Evolutionary conservation across 2,329 filamentous ascomycete species (phyloP).

Genomic region (Diaporthe sp.): DNA sequence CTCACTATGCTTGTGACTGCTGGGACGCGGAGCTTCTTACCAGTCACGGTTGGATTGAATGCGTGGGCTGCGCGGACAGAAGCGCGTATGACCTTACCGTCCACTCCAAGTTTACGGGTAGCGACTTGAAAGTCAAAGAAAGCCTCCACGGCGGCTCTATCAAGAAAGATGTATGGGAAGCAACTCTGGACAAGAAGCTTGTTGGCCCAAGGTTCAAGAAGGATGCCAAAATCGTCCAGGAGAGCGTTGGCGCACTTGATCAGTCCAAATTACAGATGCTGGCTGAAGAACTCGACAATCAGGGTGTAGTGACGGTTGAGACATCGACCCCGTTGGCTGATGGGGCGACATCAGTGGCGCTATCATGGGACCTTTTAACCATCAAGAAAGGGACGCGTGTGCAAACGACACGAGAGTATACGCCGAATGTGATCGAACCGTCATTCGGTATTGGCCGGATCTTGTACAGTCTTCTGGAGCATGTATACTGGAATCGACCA

Average conservation of each 20-base stretch:
- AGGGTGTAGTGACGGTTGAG: conserved; percentile 82
- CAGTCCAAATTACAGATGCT: conserved; percentile 84
- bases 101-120: conserved; percentile 92
- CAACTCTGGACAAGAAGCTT: conserved; percentile 93
- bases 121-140: conserved; percentile 87
- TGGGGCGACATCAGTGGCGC: conserved; percentile 81
- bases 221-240: conserved; percentile 88
- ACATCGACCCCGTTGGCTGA: conserved; percentile 73
- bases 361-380: conserved; percentile 77
- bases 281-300: conserved; percentile 78
- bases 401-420: conserved; percentile 91
- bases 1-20: conserved; percentile 96
- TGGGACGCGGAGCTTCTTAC: conserved; percentile 97
- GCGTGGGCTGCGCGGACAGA: conserved; percentile 95
- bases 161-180: conserved; percentile 84
- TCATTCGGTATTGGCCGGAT: conserved; percentile 98
- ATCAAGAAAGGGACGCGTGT: conserved; percentile 87
- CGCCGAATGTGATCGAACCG: conserved; percentile 95
- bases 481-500: conserved; percentile 90
- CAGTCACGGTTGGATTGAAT: conserved; percentile 97
- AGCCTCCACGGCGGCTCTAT: conserved; percentile 81
- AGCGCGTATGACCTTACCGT: conserved; percentile 95
- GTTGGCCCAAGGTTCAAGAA: conserved; percentile 97
- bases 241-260: conserved; percentile 75
- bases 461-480: conserved; percentile 92